Evolutionary conservation across 768 basidiomycete genomes (phyloP).

Genomic region (Lactarius hengduanensis): DNA sequence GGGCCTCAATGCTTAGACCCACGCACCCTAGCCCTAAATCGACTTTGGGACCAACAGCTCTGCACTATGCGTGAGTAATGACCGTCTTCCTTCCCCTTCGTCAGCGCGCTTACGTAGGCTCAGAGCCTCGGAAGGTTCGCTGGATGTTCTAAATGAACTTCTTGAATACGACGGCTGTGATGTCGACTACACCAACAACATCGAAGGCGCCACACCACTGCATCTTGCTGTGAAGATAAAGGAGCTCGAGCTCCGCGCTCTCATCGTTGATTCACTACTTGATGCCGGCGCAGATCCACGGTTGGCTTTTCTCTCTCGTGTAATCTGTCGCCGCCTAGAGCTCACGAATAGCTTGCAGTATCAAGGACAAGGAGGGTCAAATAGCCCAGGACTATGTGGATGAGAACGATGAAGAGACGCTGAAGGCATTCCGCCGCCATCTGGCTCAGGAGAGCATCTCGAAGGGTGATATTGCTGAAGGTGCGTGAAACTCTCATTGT

Average conservation of each 20-base stretch:
- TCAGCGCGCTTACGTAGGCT: slow-evolving; percentile 7
- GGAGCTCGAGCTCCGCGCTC: slow-evolving; percentile 50
- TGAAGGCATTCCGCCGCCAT: slow-evolving; percentile 50
- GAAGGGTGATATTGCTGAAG: slow-evolving; percentile 61
- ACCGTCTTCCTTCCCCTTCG: not conserved
- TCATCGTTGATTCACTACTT: slow-evolving; percentile 61
- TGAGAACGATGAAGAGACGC: slow-evolving; percentile 50
- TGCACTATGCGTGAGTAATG: slow-evolving; percentile 67
- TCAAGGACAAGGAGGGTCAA: slow-evolving; percentile 69
- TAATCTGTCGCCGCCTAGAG: not conserved
- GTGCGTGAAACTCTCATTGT: slow-evolving; percentile 37
- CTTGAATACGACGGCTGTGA: slow-evolving; percentile 75
- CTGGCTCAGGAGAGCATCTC: slow-evolving; percentile 53
- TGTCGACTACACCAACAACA: slow-evolving; percentile 71
- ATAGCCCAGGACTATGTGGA: slow-evolving; percentile 56
- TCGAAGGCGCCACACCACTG: slow-evolving; percentile 72
- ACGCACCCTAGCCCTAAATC: not conserved
- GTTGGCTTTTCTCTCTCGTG: slow-evolving; percentile 40
- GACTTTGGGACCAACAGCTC: slow-evolving; percentile 41
- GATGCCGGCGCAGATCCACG: slow-evolving; percentile 77
- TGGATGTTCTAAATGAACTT: slow-evolving; percentile 66
- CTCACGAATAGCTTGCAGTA: slow-evolving; percentile 41
- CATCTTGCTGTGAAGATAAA: slow-evolving; percentile 67
- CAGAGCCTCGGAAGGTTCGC: slow-evolving; percentile 57
- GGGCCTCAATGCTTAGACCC: slow-evolving; percentile 31